These are phyloP conservation scores for Phialophora macrospora DNA, from an alignment of 2,329 filamentous ascomycete species.

Conservation along the genomic window DNA sequence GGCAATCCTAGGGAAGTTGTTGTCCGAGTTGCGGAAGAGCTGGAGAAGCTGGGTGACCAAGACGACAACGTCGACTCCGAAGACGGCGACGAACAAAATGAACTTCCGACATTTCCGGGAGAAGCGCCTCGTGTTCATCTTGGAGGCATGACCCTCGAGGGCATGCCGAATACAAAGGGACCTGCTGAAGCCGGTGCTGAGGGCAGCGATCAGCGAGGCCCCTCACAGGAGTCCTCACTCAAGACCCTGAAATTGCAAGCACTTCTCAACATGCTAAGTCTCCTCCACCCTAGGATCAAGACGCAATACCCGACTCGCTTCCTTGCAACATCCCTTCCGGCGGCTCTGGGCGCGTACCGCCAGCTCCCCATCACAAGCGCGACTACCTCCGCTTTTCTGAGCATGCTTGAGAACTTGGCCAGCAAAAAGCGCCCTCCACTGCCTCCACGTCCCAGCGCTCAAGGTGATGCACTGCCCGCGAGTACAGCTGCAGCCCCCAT, in stretches of 20 bases:
- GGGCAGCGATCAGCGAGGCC: constrained; percentile 21
- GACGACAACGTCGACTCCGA: constrained; percentile 43
- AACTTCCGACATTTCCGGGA: constrained; percentile 38
- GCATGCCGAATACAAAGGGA: constrained; percentile 31
- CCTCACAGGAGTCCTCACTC: constrained; percentile 45
- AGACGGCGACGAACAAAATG: constrained; percentile 44
- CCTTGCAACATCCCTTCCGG: constrained; percentile 66
- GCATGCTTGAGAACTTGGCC: constrained; percentile 62
- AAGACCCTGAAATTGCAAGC: constrained; percentile 55
- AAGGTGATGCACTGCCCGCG: constrained; percentile 40
- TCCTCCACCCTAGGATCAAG: constrained; percentile 65
- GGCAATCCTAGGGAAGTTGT: constrained; percentile 70
- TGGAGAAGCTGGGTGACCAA: constrained; percentile 61
- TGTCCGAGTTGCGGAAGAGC: constrained; percentile 65
- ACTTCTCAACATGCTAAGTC: constrained; percentile 59
- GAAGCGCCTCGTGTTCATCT: constrained; percentile 40
- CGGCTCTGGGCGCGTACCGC: constrained; percentile 64
- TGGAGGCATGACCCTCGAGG: constrained; percentile 37
- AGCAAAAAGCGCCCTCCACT: constrained; percentile 63
- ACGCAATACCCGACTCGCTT: constrained; percentile 69
- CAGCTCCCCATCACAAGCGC: constrained; percentile 58
- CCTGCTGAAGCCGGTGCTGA: constrained; percentile 7
- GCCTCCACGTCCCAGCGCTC: constrained; percentile 59
- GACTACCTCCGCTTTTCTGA: constrained; percentile 62
- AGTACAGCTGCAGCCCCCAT: constrained; percentile 38